Evolutionary conservation across 2,329 filamentous ascomycete species (phyloP), one percentile per base, ranked within the genome.

Genomic region (Cercospora janseana): DNA sequence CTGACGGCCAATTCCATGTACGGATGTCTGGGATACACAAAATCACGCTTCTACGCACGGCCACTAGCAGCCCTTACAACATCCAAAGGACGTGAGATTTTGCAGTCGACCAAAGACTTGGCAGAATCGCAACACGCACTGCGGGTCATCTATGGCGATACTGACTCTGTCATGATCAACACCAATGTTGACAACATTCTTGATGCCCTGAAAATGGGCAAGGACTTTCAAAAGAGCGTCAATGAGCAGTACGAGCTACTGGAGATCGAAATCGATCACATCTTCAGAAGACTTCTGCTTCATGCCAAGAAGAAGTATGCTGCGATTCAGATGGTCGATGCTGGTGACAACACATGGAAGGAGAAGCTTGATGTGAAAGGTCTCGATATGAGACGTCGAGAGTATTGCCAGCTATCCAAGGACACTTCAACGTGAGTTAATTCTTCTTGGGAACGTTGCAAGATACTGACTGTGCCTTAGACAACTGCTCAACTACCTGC

Each of bases 251-350:
- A 98, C 70, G 87, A 79, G 63, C 79, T 96, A 44, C 79, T 98
- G 10, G 94, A 98, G 69, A 98, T 98, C 58, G 93, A 98, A 65
- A 95, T 98, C 59, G 93, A 98, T 71, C 96, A 97, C 63, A 81
- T 97, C 54, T 98, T 98, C 78, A 83, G 92, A 37, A 86, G 93
- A 24, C 87, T 98, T 49, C 75, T 98, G 29, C 78, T 98, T 10
- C 93, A 97, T 66, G 92, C 93, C 23, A 98, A 98, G 79, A 98
- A 98, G 78, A 98, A 98, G 76, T 98, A 98, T 70, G 93, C 93
- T 6, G 93, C 93, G 31, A 87, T 98, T 70, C 97, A 95, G 68
- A 82, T 97, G 68, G 82, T 93, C 5, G 88, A 96, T 63, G 79
- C 87, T 16, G 63, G 67, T 46, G 87, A 94, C 63, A 91, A 90